These are phyloP conservation scores for Hemileia vastatrix DNA, from an alignment of 1,284 basidiomycete genomes.

Conservation along the genomic window DNA sequence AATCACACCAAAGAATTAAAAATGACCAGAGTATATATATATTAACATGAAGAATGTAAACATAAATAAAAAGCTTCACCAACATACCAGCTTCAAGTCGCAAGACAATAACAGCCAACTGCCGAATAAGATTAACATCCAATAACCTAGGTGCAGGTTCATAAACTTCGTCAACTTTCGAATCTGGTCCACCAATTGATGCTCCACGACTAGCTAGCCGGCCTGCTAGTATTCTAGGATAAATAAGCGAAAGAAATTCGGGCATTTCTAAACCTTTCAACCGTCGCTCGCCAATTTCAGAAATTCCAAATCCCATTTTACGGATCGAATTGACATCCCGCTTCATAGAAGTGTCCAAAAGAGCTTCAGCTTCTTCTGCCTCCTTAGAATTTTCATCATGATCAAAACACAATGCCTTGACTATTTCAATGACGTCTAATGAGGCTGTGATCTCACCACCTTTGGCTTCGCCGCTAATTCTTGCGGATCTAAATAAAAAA, in stretches of 20 bases:
- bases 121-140: conserved; percentile 62
- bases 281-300: conserved; percentile 75
- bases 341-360: conserved; percentile 35
- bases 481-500: conserved; percentile 54
- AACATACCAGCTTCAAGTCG: conserved; percentile 59
- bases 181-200: conserved; percentile 19
- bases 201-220: conserved; percentile 49
- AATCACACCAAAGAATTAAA: too few relatives aligned
- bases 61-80: conserved; percentile 28
- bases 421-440: conserved; percentile 75
- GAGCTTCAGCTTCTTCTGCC: conserved; percentile 37
- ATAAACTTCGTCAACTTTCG: conserved; percentile 37
- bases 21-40: too few relatives aligned
- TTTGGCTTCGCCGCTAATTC: conserved; percentile 71
- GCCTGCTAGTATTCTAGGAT: conserved; percentile 65
- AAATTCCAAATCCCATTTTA: conserved; percentile 63
- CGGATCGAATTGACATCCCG: conserved; percentile 58
- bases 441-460: conserved; percentile 95
- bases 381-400: conserved; percentile 32
- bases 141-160: conserved; percentile 54
- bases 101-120: conserved; percentile 65
- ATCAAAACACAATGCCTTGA: conserved; percentile 50
- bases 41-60: not conserved
- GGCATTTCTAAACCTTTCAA: conserved; percentile 78
- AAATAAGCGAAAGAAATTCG: conserved; percentile 73